Evolutionary conservation across 176 grass and related monocot genomes (phyloP).

Genomic region (Chloris gayana): DNA sequence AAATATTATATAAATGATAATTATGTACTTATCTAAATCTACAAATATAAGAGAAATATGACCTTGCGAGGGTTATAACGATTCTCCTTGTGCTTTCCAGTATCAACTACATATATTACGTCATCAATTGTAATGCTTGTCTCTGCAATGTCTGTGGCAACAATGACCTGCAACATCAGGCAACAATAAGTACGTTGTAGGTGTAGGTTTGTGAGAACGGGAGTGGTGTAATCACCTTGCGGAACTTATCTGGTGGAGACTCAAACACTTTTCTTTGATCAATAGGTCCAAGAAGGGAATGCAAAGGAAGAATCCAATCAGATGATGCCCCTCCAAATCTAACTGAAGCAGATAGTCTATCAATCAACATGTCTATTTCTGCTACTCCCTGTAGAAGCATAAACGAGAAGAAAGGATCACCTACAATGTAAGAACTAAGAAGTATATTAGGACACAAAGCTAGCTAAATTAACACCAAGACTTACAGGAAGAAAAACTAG

Average conservation of each 20-base stretch:
- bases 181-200: constrained; percentile 29
- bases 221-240: constrained; percentile 61
- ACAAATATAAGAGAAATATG: constrained; percentile 23
- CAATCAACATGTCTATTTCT: constrained; percentile 96
- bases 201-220: neutral
- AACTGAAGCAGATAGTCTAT: constrained; percentile 82
- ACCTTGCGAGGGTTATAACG: constrained; percentile 97
- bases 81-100: constrained; percentile 96
- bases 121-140: constrained; percentile 99
- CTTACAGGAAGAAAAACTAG: constrained; percentile 97
- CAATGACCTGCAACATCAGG: constrained; percentile 78
- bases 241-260: constrained; percentile 75
- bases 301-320: constrained; percentile 96
- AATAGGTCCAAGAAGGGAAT: constrained; percentile 83
- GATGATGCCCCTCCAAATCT: constrained; percentile 79
- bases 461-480: constrained; percentile 34
- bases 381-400: constrained; percentile 81
- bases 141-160: constrained; percentile 98
- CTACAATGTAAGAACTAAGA: constrained; percentile 30
- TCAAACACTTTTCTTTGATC: constrained; percentile 96
- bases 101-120: constrained; percentile 93
- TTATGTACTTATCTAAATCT: constrained; percentile 27
- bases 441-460: constrained; percentile 28
- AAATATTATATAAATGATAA: constrained; percentile 24
- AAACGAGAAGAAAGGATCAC: constrained; percentile 19